phyloP scores from a whole-genome alignment of 805 yeast species.

The Peterozyma toletana region DNA sequence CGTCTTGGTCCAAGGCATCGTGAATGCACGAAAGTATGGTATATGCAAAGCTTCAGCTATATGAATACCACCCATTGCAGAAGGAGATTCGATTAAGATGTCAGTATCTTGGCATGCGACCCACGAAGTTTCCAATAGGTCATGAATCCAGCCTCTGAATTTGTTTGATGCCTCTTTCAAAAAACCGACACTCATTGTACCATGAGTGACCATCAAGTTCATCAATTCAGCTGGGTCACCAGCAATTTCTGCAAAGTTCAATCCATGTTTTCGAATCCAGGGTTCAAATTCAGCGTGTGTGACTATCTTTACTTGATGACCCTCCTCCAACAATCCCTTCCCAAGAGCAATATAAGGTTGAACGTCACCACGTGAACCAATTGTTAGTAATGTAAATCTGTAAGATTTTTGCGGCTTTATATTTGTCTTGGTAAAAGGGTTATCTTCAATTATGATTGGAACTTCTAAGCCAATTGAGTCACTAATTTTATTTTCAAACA shows the following conservation, averaged over 20 bases:
- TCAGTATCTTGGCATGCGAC: slow-evolving; percentile 79
- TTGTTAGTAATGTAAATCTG: slow-evolving; percentile 68
- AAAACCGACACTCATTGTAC: slow-evolving; percentile 76
- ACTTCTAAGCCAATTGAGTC: slow-evolving; percentile 55
- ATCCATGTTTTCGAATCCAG: slow-evolving; percentile 64
- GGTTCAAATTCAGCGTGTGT: slow-evolving; percentile 77
- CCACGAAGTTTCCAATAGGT: slow-evolving; percentile 72
- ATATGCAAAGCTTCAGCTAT: slow-evolving; percentile 87
- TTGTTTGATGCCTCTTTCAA: slow-evolving; percentile 75
- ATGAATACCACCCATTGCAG: slow-evolving; percentile 93
- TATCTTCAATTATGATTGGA: slow-evolving; percentile 64
- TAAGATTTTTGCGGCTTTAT: slow-evolving; percentile 47
- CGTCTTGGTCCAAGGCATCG: slow-evolving; percentile 98
- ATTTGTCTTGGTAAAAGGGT: slow-evolving; percentile 44
- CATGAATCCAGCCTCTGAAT: slow-evolving; percentile 79
- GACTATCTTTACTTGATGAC: slow-evolving; percentile 78
- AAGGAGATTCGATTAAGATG: slow-evolving; percentile 88
- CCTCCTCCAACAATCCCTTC: slow-evolving; percentile 68
- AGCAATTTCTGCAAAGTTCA: slow-evolving; percentile 69
- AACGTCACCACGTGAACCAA: slow-evolving; percentile 95
- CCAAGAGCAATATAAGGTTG: slow-evolving; percentile 95
- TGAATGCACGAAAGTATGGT: slow-evolving; percentile 91
- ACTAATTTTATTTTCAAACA: slow-evolving; percentile 61
- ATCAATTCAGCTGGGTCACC: slow-evolving; percentile 91
- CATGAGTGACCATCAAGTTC: slow-evolving; percentile 89